Evolutionary conservation across 1,284 basidiomycete species (phyloP), one percentile per base, ranked within the genome.

Genomic region (Trichosporon asahii): DNA sequence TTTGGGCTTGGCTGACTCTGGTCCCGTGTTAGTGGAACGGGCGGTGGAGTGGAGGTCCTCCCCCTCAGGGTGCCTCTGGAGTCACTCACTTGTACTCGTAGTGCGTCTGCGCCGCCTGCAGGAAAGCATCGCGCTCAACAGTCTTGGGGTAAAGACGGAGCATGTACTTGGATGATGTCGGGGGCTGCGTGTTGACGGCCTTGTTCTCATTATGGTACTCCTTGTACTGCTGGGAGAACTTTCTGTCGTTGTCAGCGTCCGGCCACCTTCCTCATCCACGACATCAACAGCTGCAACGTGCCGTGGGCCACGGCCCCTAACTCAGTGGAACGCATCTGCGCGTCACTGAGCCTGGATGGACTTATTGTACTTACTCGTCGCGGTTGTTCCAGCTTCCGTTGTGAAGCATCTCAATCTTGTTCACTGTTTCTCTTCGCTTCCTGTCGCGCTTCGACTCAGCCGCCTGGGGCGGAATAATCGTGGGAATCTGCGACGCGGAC

Each of bases 361-460:
- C 21, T 9, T 9, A 6, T n/a, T 29, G 29, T 1, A 80, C 84
- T 77, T 76, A 86, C 85, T 84, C 79, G 70, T 86, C 85, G 29
- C 85, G 73, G 25, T 80, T 80, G 29, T 82, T 79, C 76, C 85
- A 83, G 68, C 82, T 84, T 60, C 85, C 84, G 23, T 84, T 82
- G 70, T 86, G 84, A 31, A 85, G 78, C 35, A 83, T 76, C 74
- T 85, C 83, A 29, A 87, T 84, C 74, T 85, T 84, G 72, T 86
- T 85, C 67, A 85, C 82, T 64, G 85, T 85, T 71, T 86, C 85
- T 33, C 85, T 74, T 57, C 85, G 74, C 73, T 85, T 85, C 76
- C 84, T 82, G 74, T 86, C 85, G n/a, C 85, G 79, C 76, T 86
- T 86, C 64, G 78, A 82, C 74, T 84, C 82, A 5, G 76, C 67